Percentiles rank a stretch among this genome's conserved stretches.
Evolutionary conservation across 2,329 filamentous ascomycete genomes (phyloP).

Genomic region (Aspergillus sp.): DNA sequence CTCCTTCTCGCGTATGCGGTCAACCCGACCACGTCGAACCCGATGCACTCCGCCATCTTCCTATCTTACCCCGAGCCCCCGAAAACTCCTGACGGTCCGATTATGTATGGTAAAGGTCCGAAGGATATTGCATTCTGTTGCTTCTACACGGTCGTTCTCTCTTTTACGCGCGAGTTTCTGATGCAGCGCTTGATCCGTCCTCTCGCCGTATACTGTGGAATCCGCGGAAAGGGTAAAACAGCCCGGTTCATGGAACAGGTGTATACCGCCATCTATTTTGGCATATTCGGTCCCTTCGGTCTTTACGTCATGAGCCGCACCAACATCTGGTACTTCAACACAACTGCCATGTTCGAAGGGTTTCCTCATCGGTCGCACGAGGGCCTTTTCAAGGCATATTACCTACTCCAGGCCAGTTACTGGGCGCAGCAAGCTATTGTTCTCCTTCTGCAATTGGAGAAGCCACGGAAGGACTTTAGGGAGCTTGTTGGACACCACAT

Average conservation of each 20-base stretch:
- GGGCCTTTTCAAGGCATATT: conserved; percentile 88
- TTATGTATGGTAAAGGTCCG: conserved; percentile 84
- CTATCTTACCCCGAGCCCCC: conserved; percentile 77
- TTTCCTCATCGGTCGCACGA: conserved; percentile 84
- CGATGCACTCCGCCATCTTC: conserved; percentile 78
- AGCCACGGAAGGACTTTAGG: conserved; percentile 91
- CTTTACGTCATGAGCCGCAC: conserved; percentile 88
- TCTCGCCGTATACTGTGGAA: conserved; percentile 67
- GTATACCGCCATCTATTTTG: conserved; percentile 92
- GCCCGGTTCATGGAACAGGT: conserved; percentile 93
- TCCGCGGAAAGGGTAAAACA: conserved; percentile 74
- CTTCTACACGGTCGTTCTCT: conserved; percentile 87
- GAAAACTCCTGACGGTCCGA: conserved; percentile 47
- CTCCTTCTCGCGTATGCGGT: conserved; percentile 69
- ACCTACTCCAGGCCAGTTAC: conserved; percentile 89
- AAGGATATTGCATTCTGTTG: conserved; percentile 83
- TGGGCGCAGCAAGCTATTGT: conserved; percentile 95
- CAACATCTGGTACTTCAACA: conserved; percentile 97
- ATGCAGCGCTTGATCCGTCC: conserved; percentile 88
- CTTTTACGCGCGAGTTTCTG: conserved; percentile 91
- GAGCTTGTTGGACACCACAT: conserved; percentile 91
- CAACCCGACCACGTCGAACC: conserved; percentile 76
- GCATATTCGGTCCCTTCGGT: conserved; percentile 75
- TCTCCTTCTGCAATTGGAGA: conserved; percentile 81
- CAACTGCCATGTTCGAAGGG: conserved; percentile 80